Evolutionary conservation across 371 early-diverging fungal genomes (phyloP).

Genomic region (Sanchytrium tribonematis): DNA sequence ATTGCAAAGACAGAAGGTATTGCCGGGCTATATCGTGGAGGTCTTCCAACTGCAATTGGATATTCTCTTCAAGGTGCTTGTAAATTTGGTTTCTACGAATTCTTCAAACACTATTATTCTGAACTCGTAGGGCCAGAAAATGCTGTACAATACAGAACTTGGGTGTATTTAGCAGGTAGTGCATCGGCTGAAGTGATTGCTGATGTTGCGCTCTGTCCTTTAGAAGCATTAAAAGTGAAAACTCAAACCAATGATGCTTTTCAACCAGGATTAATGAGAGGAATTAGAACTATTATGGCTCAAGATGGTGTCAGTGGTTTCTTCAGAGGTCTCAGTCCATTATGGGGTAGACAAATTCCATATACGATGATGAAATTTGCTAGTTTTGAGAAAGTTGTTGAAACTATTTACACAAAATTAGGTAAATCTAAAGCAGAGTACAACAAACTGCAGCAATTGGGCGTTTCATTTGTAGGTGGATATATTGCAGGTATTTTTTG

Average conservation of each 20-base stretch:
- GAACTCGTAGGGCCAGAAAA: slow-evolving; percentile 35
- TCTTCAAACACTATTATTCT: slow-evolving; percentile 40
- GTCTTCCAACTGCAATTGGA: slow-evolving; percentile 40
- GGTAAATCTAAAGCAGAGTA: slow-evolving; percentile 24
- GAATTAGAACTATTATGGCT: slow-evolving; percentile 26
- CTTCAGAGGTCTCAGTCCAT: slow-evolving; percentile 42
- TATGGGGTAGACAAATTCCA: slow-evolving; percentile 59
- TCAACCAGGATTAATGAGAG: no score
- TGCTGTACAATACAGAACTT: slow-evolving; percentile 38
- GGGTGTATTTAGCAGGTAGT: slow-evolving; percentile 41
- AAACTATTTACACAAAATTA: slow-evolving; percentile 18
- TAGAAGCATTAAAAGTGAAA: slow-evolving; percentile 22
- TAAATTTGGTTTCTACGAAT: slow-evolving; percentile 66
- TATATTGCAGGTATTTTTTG: slow-evolving; percentile 26
- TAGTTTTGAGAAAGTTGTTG: slow-evolving; percentile 24
- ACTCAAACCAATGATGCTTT: neutral
- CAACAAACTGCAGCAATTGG: slow-evolving; percentile 15
- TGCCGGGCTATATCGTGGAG: neutral
- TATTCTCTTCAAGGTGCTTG: slow-evolving; percentile 62
- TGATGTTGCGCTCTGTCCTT: slow-evolving; percentile 35
- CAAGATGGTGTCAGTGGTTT: slow-evolving; percentile 37
- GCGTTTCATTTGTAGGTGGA: slow-evolving; percentile 21
- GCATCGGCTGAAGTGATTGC: slow-evolving; percentile 66
- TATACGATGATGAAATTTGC: slow-evolving; percentile 91
- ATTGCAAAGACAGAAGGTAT: no score